Base-by-base conservation (phyloP, 2,329 filamentous ascomycete genomes). In the Fusarium sp. region DNA sequence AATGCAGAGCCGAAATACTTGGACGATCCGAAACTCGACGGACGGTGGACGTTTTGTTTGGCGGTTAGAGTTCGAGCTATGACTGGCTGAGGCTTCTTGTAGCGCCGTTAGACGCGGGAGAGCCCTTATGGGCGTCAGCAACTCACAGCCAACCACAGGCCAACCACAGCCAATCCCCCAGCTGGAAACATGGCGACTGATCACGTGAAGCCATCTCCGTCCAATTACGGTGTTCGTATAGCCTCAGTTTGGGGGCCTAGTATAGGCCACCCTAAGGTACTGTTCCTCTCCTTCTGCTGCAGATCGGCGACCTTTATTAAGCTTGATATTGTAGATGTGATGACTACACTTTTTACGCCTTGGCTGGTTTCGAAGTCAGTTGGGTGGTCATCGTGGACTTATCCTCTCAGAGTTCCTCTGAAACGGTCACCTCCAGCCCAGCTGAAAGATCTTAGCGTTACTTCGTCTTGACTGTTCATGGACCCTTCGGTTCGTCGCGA, bases 61-160 rank as follows among this genome's bases (percentile, higher is more conserved):
- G 76, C 76, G 76, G 75, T 72, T 78, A 77, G 64, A 69, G 59
- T 47, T 65, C 47, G 69, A 63, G 63, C 63, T 39, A 59, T 78
- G 75, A 78, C 60, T 78, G 76, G 76, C 72, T 73, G 65, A 44
- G 48, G 72, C 65, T 66, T 45, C 9, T 35, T 38, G 54, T 71
- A 76, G 61, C 75, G 75, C 71, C 59, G 31, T 54, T 72, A 70
- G 67, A 75, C 72, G 72, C 68, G 65, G 69, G 54, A 70, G 47
- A 64, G 36, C 36, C 63, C 63, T 56, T 49, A 51, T 52, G 49
- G 64, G 72, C 61, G 72, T 60, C 69, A 74, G 65, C 54, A 28
- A 48, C 39, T 63, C 58, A 52, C 41, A 73, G 42, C 69, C 72
- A 74, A 74, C 71, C 71, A 74, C 55, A 72, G 42, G 42, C 69